Conservation (phyloP, 2,329 filamentous ascomycete species). For the Aspergillus sp. region DNA sequence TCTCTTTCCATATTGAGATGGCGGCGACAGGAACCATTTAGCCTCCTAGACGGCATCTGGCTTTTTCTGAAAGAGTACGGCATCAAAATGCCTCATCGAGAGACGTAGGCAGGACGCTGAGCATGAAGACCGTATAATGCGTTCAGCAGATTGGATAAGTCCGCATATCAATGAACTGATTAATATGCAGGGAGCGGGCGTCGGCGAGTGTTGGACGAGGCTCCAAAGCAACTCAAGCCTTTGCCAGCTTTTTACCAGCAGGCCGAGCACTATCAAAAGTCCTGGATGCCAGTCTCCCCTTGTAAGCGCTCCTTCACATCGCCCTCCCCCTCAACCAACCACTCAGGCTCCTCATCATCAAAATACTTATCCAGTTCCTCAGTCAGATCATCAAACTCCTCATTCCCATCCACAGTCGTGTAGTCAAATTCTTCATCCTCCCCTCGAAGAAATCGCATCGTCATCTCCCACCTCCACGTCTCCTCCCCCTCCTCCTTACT, state of each 20-base stretch:
- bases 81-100: no score
- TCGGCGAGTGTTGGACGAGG: no score
- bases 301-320: constrained; percentile 33
- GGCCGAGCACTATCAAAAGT: constrained; percentile 57
- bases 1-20: no score
- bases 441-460: constrained; percentile 74
- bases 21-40: no score
- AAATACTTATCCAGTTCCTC: constrained; percentile 77
- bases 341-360: constrained; percentile 75
- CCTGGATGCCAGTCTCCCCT: constrained; percentile 73
- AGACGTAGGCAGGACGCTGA: no score
- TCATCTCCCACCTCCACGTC: constrained; percentile 74
- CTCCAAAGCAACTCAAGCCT: no score
- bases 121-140: no score
- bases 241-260: background rate
- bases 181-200: no score
- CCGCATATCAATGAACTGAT: no score
- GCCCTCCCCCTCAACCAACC: constrained; percentile 54
- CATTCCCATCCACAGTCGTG: constrained; percentile 68
- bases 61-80: no score
- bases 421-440: constrained; percentile 83
- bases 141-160: no score
- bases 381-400: constrained; percentile 70
- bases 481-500: constrained; percentile 69
- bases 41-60: no score